Evolutionary conservation across 2,329 filamentous ascomycete species (phyloP).

Genomic region (Diplocarpon mali): DNA sequence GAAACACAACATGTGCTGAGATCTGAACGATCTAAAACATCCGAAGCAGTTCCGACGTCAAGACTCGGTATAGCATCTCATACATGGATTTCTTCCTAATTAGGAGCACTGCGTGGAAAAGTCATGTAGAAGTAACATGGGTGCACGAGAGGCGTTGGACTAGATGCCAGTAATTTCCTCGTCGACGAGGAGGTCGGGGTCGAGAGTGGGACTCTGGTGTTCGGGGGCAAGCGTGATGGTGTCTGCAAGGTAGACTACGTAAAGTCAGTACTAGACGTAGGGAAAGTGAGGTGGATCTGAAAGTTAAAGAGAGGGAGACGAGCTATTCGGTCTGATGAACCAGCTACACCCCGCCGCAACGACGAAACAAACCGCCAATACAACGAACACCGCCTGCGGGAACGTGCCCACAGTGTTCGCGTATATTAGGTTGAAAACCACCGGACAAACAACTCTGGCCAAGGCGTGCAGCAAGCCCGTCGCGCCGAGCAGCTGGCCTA

Average conservation of each 20-base stretch:
- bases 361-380: constrained; percentile 56
- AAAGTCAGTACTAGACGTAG: not conserved
- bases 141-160: not conserved
- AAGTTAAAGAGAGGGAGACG: constrained; percentile 28
- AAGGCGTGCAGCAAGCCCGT: constrained; percentile 78
- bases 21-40: too few relatives aligned
- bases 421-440: constrained; percentile 80
- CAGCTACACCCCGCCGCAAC: constrained; percentile 55
- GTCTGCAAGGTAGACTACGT: constrained; percentile 15
- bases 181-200: constrained; percentile 13
- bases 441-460: constrained; percentile 65
- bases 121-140: too few relatives aligned
- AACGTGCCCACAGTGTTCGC: constrained; percentile 67
- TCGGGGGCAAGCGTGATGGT: not conserved
- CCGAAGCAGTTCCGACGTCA: too few relatives aligned
- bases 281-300: not conserved
- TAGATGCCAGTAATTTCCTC: constrained; percentile 14
- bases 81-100: too few relatives aligned
- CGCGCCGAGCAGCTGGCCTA: constrained; percentile 82
- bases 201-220: not conserved
- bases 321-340: constrained; percentile 64
- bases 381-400: constrained; percentile 74
- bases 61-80: too few relatives aligned
- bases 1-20: too few relatives aligned
- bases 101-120: too few relatives aligned